Conservation (phyloP, 768 basidiomycete genomes). For the Xerocomus spinulosus region DNA sequence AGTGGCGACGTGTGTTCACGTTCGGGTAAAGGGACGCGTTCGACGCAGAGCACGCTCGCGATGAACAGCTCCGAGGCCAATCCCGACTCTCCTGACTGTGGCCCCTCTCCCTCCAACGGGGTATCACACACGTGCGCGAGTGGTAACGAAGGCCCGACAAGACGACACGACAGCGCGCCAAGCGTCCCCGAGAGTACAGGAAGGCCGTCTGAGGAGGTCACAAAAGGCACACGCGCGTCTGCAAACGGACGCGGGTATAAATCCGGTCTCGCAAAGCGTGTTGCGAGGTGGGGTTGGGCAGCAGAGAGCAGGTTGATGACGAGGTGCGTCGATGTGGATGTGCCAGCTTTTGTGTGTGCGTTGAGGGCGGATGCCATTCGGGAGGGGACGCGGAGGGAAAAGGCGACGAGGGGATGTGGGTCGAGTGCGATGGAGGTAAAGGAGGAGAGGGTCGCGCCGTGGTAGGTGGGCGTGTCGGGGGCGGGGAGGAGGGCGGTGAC, state of each 20-base stretch:
- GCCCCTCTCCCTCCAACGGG: constrained; percentile 1
- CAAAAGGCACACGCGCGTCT: constrained; percentile 33
- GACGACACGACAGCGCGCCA: constrained; percentile 68
- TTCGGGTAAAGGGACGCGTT: constrained; percentile 31
- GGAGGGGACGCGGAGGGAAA: constrained; percentile 86
- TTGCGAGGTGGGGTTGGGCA: constrained; percentile 55
- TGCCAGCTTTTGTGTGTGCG: constrained; percentile 20
- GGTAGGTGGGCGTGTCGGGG: constrained; percentile 43
- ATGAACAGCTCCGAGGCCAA: constrained; percentile 72
- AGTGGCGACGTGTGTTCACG: constrained; percentile 12
- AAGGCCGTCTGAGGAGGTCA: constrained; percentile 47
- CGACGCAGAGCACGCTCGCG: constrained; percentile 67
- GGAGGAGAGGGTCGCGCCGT: constrained; percentile 92
- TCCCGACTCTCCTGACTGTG: constrained; percentile 28
- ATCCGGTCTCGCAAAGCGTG: constrained; percentile 70
- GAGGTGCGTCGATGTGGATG: constrained; percentile 41
- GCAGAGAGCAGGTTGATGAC: constrained; percentile 79
- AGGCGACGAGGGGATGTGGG: constrained; percentile 82
- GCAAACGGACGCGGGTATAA: constrained; percentile 58
- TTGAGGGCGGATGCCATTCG: constrained; percentile 69
- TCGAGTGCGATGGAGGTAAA: constrained; percentile 90
- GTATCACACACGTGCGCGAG: constrained; percentile 48
- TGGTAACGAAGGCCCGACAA: constrained; percentile 57
- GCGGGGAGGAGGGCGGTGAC: constrained; percentile 62
- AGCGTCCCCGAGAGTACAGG: constrained; percentile 57